Conservation (phyloP, 257 asterid genomes). For the Capsicum baccatum region DNA sequence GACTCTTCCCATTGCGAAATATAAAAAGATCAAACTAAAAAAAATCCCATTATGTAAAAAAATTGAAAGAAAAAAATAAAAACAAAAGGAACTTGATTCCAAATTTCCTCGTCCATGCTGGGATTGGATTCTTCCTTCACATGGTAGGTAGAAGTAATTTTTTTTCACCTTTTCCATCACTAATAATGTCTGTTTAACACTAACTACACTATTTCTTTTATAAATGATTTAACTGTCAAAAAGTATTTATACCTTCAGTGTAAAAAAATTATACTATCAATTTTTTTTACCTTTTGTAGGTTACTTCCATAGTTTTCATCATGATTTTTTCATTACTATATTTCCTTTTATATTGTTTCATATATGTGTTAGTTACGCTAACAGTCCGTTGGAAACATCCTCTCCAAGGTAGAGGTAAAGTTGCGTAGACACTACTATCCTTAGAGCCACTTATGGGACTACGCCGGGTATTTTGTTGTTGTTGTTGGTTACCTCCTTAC, state of each 20-base stretch:
- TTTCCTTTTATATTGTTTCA: too few relatives aligned
- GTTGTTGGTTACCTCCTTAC: neutral
- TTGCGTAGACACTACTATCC: too few relatives aligned
- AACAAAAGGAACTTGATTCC: neutral
- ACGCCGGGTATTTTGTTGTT: too few relatives aligned
- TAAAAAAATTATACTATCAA: too few relatives aligned
- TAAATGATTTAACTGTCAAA: neutral
- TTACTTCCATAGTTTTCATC: too few relatives aligned
- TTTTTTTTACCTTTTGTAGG: too few relatives aligned
- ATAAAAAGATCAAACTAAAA: neutral
- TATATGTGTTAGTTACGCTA: too few relatives aligned
- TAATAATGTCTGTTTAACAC: neutral
- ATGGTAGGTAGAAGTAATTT: neutral
- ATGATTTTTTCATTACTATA: too few relatives aligned
- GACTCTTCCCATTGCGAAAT: neutral
- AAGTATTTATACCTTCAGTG: neutral
- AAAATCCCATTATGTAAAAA: neutral
- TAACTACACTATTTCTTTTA: neutral
- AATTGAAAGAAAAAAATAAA: neutral
- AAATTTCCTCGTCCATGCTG: slow-evolving; percentile 15
- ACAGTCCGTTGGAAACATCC: too few relatives aligned
- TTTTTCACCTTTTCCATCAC: neutral
- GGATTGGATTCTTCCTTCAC: slow-evolving; percentile 11
- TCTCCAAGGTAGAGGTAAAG: too few relatives aligned
- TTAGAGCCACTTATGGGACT: too few relatives aligned